Percentiles rank a stretch among this genome's conserved stretches.
These are phyloP conservation scores for Ramichloridium luteum DNA, from an alignment of 2,329 filamentous ascomycete species.

Conservation along the genomic window DNA sequence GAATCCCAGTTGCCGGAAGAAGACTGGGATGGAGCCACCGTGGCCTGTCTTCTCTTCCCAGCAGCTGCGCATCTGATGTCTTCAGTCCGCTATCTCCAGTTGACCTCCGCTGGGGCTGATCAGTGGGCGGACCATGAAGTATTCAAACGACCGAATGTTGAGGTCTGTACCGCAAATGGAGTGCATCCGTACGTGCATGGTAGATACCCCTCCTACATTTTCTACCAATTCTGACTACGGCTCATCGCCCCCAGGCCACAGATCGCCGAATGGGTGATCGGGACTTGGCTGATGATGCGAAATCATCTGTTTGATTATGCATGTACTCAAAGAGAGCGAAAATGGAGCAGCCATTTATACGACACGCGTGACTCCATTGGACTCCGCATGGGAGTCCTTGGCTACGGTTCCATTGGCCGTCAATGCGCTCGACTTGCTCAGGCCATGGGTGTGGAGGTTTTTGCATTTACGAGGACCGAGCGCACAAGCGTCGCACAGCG, in stretches of 20 bases:
- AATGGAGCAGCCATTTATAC: slow-evolving; percentile 40
- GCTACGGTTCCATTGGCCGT: slow-evolving; percentile 48
- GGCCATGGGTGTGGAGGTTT: slow-evolving; percentile 49
- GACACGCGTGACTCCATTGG: slow-evolving; percentile 46
- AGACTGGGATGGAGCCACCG: no score
- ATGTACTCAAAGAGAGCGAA: slow-evolving; percentile 44
- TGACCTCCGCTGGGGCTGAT: no score
- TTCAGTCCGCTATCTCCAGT: no score
- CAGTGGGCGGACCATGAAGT: no score
- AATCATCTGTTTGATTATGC: slow-evolving; percentile 42
- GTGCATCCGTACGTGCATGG: no score
- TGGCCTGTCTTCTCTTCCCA: no score
- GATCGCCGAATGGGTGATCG: slow-evolving; percentile 54
- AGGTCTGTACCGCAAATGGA: no score
- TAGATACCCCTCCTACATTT: no score
- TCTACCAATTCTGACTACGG: no score
- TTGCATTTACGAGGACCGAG: slow-evolving; percentile 59
- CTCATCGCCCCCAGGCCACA: slow-evolving; percentile 53
- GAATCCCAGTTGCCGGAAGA: no score
- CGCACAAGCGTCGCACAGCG: slow-evolving; percentile 50
- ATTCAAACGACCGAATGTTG: no score
- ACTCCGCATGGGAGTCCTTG: slow-evolving; percentile 45
- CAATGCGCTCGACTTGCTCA: slow-evolving; percentile 29
- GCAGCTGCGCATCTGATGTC: no score
- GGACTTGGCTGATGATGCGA: slow-evolving; percentile 48